Percentiles rank a stretch among this genome's conserved stretches.
Evolutionary conservation across 2,329 filamentous ascomycete species (phyloP).

Genomic region (Chlorencoelia australis): DNA sequence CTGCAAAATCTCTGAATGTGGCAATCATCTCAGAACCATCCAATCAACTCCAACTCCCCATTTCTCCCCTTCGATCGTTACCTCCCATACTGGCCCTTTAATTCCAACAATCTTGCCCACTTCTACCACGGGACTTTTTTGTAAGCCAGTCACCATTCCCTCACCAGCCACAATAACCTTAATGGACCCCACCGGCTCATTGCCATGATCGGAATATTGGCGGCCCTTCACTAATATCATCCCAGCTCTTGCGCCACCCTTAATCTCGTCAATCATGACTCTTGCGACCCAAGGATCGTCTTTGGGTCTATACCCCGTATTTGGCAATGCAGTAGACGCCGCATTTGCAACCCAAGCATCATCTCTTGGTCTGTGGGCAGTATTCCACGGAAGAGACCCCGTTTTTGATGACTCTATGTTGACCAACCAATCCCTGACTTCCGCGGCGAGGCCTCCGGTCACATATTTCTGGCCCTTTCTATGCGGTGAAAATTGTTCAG

Average conservation of each 20-base stretch:
- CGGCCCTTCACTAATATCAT: slow-evolving; percentile 24
- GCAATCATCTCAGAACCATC: slow-evolving; percentile 21
- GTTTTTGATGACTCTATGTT: slow-evolving; percentile 29
- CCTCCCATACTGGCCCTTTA: slow-evolving; percentile 27
- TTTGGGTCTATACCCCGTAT: no score
- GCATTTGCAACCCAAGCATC: no score
- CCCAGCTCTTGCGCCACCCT: slow-evolving; percentile 14
- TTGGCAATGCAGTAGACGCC: no score
- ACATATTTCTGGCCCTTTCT: slow-evolving; percentile 39
- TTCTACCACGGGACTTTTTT: slow-evolving; percentile 19
- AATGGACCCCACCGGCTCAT: slow-evolving; percentile 13
- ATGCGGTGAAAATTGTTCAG: slow-evolving; percentile 44
- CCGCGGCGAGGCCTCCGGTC: slow-evolving; percentile 37
- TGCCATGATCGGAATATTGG: slow-evolving; percentile 8
- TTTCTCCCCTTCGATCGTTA: slow-evolving; percentile 22
- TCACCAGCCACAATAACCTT: slow-evolving; percentile 26
- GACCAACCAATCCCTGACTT: slow-evolving; percentile 40
- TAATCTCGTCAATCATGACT: slow-evolving; percentile 23
- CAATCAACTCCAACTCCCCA: slow-evolving; percentile 29
- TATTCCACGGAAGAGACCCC: slow-evolving; percentile 10
- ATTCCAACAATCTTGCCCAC: slow-evolving; percentile 22
- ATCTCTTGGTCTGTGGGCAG: no score
- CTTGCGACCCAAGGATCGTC: slow-evolving; percentile 22
- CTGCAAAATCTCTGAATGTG: background rate
- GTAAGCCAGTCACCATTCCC: slow-evolving; percentile 16